Base-by-base conservation (phyloP, 164 flowering plant species). In the Aristolochia californica region DNA sequence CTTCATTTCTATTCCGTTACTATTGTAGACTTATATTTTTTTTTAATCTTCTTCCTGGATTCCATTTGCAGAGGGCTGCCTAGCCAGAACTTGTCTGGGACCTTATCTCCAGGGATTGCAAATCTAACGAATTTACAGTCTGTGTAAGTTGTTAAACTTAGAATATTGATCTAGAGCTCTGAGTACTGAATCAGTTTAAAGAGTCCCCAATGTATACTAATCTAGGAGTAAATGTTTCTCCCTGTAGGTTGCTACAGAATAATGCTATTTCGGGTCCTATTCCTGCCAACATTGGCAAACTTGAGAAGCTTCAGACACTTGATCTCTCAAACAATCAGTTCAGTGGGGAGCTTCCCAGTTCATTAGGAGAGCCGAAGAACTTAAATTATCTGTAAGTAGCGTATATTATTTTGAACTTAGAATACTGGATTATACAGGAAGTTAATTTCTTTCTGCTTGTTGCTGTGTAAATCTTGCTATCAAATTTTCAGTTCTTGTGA, bases 251-350 rank as follows among this genome's bases (percentile, higher is more conserved):
- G 76, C 77, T 93, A 74, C 98, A 89, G 70, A 93, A 87, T 57
- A 93, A 93, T 72, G 88, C 72, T 56, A 83, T 93, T 60, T 74
- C 78, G 27, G 98, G 98, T 58, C 76, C 83, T 13, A 89, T 93
- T 77, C 97, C 98, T 56, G 68, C 58, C 48, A 65, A 75, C 7
- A 72, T 89, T 43, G 98, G 95, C 58, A 87, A 67, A 71, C 68
- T 93, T 65, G 82, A 70, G 70, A 93, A 81, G 79, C 89, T 93
- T 58, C 79, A 84, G 62, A 80, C 86, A 14, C 91, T 93, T 56
- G 97, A 93, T 70, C 88, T 93, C 66, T 93, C 99, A 59, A 79
- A 74, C 71, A 93, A 93, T 66, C 58, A 61, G 22, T 79, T 89
- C 53, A 74, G 26, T 62, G 96, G 97, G 34, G 78, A 53, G 62